A percentile compares a stretch with the other conserved stretches of the same genome.
These are phyloP conservation scores for Baorangia bicolor DNA, from an alignment of 768 basidiomycete genomes.

Conservation along the genomic window DNA sequence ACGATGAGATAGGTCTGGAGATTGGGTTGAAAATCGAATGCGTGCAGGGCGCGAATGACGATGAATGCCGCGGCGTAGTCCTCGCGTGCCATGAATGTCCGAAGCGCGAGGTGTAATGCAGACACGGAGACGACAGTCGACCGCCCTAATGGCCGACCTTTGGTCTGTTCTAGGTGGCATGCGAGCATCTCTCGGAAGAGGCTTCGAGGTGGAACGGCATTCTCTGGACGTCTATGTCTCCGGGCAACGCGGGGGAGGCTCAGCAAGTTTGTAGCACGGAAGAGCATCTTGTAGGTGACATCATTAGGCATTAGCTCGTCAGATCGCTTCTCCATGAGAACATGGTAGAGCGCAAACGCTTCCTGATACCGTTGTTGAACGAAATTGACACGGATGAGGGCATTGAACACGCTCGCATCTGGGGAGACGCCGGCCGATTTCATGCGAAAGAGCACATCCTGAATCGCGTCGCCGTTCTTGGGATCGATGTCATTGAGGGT, in stretches of 20 bases:
- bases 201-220: conserved; percentile 37
- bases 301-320: conserved; percentile 38
- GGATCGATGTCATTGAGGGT: conserved; percentile 35
- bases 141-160: conserved; percentile 11
- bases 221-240: conserved; percentile 16
- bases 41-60: conserved; percentile 33
- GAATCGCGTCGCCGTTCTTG: conserved; percentile 30
- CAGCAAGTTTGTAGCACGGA: conserved; percentile 30
- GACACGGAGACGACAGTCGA: conserved; percentile 32
- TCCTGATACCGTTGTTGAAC: conserved; percentile 31
- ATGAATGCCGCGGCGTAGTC: conserved; percentile 52
- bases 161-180: conserved; percentile 29
- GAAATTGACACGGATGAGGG: conserved; percentile 44
- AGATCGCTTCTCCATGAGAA: conserved; percentile 36
- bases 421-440: conserved; percentile 36
- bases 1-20: conserved; percentile 41
- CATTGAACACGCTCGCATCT: conserved; percentile 46
- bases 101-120: conserved; percentile 43
- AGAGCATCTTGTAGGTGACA: conserved; percentile 46
- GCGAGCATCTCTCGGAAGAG: conserved; percentile 48
- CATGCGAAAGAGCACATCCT: conserved; percentile 42
- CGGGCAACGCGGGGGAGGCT: conserved; percentile 23
- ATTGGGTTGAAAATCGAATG: conserved; percentile 32
- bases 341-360: conserved; percentile 44
- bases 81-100: conserved; percentile 40